A percentile compares a stretch with the other conserved stretches of the same genome.
phyloP scores from a whole-genome alignment of 768 basidiomycete species.

The Rhodotorula graminis region DNA sequence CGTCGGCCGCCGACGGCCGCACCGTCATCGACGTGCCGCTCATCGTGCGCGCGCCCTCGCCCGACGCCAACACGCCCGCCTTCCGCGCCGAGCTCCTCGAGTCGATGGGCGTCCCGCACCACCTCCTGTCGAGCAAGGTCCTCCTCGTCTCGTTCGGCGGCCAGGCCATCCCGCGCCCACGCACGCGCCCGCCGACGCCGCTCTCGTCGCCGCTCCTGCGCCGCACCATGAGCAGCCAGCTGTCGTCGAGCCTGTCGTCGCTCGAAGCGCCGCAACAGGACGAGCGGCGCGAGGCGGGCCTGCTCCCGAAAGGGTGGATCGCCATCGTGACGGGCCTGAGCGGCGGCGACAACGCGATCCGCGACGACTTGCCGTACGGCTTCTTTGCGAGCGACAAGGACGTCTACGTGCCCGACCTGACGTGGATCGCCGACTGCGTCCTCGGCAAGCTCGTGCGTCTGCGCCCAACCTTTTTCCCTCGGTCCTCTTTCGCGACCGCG shows the following conservation, averaged over 20 bases:
- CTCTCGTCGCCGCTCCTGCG: slow-evolving; percentile 19
- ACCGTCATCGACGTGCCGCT: slow-evolving; percentile 55
- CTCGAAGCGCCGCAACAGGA: slow-evolving; percentile 43
- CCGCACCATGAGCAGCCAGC: background rate
- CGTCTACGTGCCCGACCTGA: slow-evolving; percentile 78
- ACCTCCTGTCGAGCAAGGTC: slow-evolving; percentile 59
- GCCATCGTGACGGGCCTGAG: slow-evolving; percentile 72
- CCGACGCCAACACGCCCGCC: slow-evolving; percentile 54
- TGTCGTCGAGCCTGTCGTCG: background rate
- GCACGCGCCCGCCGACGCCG: slow-evolving; percentile 35
- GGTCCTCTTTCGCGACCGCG: no score
- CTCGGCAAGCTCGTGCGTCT: slow-evolving; percentile 64
- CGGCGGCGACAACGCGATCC: slow-evolving; percentile 52
- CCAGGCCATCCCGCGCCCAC: slow-evolving; percentile 55
- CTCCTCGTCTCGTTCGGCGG: slow-evolving; percentile 77
- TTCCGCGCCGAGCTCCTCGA: slow-evolving; percentile 59
- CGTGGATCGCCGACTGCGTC: slow-evolving; percentile 66
- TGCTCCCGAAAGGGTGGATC: slow-evolving; percentile 71
- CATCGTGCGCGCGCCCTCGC: slow-evolving; percentile 61
- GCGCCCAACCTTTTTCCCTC: no score
- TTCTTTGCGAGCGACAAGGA: slow-evolving; percentile 72
- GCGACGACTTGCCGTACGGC: slow-evolving; percentile 58
- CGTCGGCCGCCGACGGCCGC: slow-evolving; percentile 13
- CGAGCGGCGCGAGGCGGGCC: slow-evolving; percentile 20
- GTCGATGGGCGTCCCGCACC: slow-evolving; percentile 58